Evolutionary conservation across 192 early-diverging fungal genomes (phyloP), one percentile per base, ranked within the genome.

Genomic region (Phlyctochytrium planicorne): DNA sequence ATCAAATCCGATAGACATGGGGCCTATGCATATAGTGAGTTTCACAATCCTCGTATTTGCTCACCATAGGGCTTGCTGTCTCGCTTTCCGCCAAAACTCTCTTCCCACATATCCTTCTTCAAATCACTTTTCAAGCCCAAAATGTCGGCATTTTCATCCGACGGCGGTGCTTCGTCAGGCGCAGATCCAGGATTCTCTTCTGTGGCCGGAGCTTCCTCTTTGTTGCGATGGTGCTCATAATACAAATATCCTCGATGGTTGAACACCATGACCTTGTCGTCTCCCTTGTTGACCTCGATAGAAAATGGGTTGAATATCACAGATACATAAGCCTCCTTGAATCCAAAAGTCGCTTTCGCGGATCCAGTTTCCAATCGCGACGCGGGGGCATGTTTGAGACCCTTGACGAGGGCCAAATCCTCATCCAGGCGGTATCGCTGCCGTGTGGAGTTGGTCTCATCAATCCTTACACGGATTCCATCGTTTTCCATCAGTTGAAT

Each of bases 61-160:
- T 24, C 80, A 91, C 92, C 97, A 70, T 88, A 82, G 4, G 96
- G 96, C 80, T 99, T 99, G n/a, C 88, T 80, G 76, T 99, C 97
- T 12, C 82, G 86, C 81, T 88, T 90, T 0, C 88, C 78, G 65
- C 87, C 88, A 80, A 98, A 99, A n/a, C 80, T 76, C 71, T 99
- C 97, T 62, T 91, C 87, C 93, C 95, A 94, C 59, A 86, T 67
- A 65, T 84, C 87, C 25, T 80, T 75, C 12, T 80, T 77, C 4
- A 81, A 36, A 30, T 72, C 69, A 30, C 85, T 69, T 24, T 82
- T 76, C 17, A 84, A 62, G 68, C 70, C 66, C 67, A 80, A 68
- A 1, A 82, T 65, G n/a, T 67, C 62, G 57, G 76, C 65, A 30
- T 82, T 78, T 0, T 12, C 17, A 30, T 82, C 82, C 24, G 12